Base-by-base conservation (phyloP, 495 filamentous ascomycete genomes). In the Astrocystis sublimbata region DNA sequence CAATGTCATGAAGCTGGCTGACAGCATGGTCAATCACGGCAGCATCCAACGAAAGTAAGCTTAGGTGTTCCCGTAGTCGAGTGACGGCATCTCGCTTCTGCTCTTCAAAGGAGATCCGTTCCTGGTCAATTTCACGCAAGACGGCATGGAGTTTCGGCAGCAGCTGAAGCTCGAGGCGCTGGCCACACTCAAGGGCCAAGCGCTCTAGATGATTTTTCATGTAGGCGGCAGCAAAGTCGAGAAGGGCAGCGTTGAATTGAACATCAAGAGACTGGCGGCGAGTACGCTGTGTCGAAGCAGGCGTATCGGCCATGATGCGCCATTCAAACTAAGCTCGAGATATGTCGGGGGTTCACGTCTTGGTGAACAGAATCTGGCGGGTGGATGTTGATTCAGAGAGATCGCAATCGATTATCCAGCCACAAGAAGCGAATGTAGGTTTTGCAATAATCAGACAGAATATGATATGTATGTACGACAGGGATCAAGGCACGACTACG, bases 131-230 rank as follows among this genome's bases (percentile, higher is more conserved):
- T 30, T 70, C 65, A 50, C 63, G 61, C 28, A 72, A 54, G 30
- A 70, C 42, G 19, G 60, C 63, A 21, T 61, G 61, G 12, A 72
- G 60, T 47, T 58, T 63, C 2, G 70, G 70, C 19, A 72, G 63
- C 30, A 68, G 46, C 50, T 65, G 61, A 10, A 67, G 65, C 23
- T 66, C 70, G 28, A 72, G 55, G 45, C 64, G 63, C 36, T 70
- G 63, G 59, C 70, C 70, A 50, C 65, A 56, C 47, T 70, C 65
- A 6, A 45, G 70, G 6, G 70, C 67, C 24, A 70, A 23, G 26
- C 58, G 63, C 33, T 66, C 65, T n/a, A 72, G 49, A 60, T 72
- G 65, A 0, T 65, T 58, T 56, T 65, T 70, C 42, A 72, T 68
- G 55, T 63, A 72, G 7, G 46, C 59, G 2, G 68, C 59, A 12